phyloP scores from a whole-genome alignment of 2,329 filamentous ascomycete genomes.

The Penicillium sp. region DNA sequence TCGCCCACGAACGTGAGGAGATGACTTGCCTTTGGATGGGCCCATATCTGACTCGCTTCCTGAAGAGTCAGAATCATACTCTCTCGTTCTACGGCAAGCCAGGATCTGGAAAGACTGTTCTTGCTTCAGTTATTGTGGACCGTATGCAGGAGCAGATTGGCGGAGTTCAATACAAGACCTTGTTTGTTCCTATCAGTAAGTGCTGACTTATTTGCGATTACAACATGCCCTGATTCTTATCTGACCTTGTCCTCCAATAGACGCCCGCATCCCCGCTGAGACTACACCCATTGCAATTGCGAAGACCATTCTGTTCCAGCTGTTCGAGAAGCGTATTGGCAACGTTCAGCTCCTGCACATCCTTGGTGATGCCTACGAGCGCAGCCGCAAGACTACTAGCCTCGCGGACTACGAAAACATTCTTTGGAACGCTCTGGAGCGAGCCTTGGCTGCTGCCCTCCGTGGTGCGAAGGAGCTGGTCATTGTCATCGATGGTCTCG shows the following conservation, averaged over 20 bases:
- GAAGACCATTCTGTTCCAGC: slow-evolving; percentile 41
- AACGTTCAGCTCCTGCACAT: slow-evolving; percentile 43
- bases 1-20: slow-evolving; percentile 49
- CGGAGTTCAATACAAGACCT: slow-evolving; percentile 36
- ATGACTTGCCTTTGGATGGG: slow-evolving; percentile 59
- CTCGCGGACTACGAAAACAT: slow-evolving; percentile 38
- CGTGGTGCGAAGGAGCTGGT: slow-evolving; percentile 39
- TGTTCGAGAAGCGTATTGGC: slow-evolving; percentile 43
- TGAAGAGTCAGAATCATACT: slow-evolving; percentile 47
- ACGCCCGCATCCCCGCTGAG: slow-evolving; percentile 35
- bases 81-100: slow-evolving; percentile 48
- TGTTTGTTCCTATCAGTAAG: slow-evolving; percentile 43
- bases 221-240: neutral
- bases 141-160: slow-evolving; percentile 42
- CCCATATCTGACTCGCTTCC: slow-evolving; percentile 52
- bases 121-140: slow-evolving; percentile 44
- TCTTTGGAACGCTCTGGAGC: slow-evolving; percentile 39
- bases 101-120: slow-evolving; percentile 44
- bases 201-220: neutral
- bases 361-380: slow-evolving; percentile 35
- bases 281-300: slow-evolving; percentile 35
- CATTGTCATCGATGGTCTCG: slow-evolving; percentile 43
- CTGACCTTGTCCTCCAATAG: slow-evolving; percentile 15
- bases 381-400: slow-evolving; percentile 24
- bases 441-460: slow-evolving; percentile 31